phyloP scores from a whole-genome alignment of 164 flowering plant genomes.

The Magnolia officinalis region DNA sequence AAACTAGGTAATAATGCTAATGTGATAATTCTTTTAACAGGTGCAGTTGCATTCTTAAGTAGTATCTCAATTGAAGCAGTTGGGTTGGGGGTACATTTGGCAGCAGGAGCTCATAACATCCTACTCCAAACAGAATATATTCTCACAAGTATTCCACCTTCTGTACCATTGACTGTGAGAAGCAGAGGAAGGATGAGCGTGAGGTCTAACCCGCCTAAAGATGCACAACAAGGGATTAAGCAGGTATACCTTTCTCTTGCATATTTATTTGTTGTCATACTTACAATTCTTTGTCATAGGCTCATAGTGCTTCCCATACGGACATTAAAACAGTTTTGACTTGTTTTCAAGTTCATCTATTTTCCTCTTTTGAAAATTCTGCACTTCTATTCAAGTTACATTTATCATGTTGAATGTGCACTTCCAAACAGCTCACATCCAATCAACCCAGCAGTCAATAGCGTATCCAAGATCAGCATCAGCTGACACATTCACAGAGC shows the following conservation, averaged over 20 bases:
- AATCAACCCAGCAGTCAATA: too few relatives aligned
- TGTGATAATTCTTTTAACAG: slow-evolving; percentile 29
- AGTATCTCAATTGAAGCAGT: slow-evolving; percentile 97
- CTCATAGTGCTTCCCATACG: background rate
- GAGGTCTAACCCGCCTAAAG: slow-evolving; percentile 74
- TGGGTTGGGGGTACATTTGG: slow-evolving; percentile 90
- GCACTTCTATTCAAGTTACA: background rate
- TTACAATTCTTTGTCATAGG: background rate
- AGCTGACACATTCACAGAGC: too few relatives aligned
- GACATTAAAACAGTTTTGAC: background rate
- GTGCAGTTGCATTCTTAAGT: slow-evolving; percentile 87
- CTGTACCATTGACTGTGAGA: slow-evolving; percentile 40
- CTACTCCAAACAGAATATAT: slow-evolving; percentile 81
- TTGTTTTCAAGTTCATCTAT: background rate
- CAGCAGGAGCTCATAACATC: slow-evolving; percentile 91
- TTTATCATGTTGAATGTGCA: background rate
- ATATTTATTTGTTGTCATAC: background rate
- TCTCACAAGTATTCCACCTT: slow-evolving; percentile 58
- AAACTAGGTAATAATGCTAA: background rate
- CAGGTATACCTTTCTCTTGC: slow-evolving; percentile 40
- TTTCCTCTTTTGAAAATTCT: background rate
- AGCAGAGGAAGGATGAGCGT: slow-evolving; percentile 38
- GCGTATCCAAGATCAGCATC: too few relatives aligned
- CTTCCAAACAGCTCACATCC: background rate
- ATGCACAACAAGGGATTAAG: slow-evolving; percentile 80